Conservation (phyloP, 73 alveolate genomes). For the Paramecium tetraurelia region DNA sequence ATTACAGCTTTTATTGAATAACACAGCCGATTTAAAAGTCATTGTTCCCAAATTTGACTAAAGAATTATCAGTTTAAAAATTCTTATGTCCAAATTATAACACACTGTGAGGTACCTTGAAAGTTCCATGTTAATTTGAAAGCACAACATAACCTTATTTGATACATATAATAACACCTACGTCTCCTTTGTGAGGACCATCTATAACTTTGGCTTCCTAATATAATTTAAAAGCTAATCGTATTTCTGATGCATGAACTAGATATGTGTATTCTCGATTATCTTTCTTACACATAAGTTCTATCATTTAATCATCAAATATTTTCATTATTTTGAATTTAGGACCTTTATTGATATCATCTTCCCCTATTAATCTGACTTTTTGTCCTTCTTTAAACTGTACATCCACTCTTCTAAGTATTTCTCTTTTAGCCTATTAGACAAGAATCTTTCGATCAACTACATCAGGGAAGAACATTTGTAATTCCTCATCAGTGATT, state of each 20-base stretch:
- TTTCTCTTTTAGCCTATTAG: constrained; percentile 25
- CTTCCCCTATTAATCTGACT: constrained; percentile 19
- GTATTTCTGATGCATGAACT: constrained; percentile 33
- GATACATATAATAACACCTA: constrained; percentile 1
- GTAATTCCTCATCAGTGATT: constrained; percentile 10
- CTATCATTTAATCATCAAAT: constrained; percentile 29
- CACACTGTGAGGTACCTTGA: constrained; percentile 20
- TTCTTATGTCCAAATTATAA: neutral
- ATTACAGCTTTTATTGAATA: neutral
- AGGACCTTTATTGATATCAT: neutral
- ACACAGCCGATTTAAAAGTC: constrained; percentile 37
- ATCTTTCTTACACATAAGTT: neutral
- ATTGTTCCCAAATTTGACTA: constrained; percentile 12
- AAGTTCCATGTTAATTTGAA: neutral
- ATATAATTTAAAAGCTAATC: constrained; percentile 16
- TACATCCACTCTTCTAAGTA: constrained; percentile 37
- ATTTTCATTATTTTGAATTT: neutral
- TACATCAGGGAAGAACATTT: constrained; percentile 44
- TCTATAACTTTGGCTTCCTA: neutral
- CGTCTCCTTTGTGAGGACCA: constrained; percentile 44
- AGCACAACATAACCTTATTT: neutral
- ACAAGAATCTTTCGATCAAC: neutral
- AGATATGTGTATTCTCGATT: constrained; percentile 1
- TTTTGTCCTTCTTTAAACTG: constrained; percentile 11
- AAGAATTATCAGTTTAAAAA: neutral